These are phyloP conservation scores for Cucurbita ficifolia DNA, from an alignment of 306 rosid species.

Conservation along the genomic window DNA sequence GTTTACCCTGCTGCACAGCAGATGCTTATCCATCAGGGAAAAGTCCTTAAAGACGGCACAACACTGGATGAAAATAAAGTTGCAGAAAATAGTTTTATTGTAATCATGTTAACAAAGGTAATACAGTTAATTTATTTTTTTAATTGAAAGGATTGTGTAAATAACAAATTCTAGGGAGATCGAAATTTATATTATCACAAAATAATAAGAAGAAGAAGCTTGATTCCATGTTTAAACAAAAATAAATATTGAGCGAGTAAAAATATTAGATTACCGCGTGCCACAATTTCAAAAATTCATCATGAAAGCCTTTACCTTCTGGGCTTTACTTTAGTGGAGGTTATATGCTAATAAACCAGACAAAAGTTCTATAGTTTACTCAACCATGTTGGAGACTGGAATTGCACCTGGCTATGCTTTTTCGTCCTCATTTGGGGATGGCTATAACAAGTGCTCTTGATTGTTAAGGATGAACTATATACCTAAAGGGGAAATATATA, in stretches of 20 bases:
- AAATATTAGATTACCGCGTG: not conserved
- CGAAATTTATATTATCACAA: not conserved
- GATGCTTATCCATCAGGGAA: constrained; percentile 92
- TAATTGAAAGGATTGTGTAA: not conserved
- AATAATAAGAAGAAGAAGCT: not conserved
- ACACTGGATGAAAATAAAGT: constrained; percentile 78
- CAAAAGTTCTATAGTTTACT: not conserved
- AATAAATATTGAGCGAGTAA: not conserved
- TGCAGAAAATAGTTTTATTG: constrained; percentile 74
- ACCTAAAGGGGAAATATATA: not conserved
- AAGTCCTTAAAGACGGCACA: constrained; percentile 70
- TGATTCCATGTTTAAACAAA: not conserved
- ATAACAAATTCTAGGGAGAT: not conserved
- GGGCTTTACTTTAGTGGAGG: not conserved
- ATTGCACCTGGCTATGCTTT: not conserved
- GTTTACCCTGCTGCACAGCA: constrained; percentile 80
- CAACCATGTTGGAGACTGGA: constrained; percentile 1
- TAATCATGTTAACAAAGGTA: constrained; percentile 89
- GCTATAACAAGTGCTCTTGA: not conserved
- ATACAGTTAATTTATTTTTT: not conserved
- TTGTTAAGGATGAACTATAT: not conserved
- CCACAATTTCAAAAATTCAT: not conserved
- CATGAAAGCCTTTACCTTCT: not conserved
- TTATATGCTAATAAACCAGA: not conserved
- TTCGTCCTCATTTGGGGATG: not conserved